Percentiles rank a stretch among this genome's conserved stretches.
Conservation (phyloP, 352 stramenopile species). For the Phytophthora pluvialis region DNA sequence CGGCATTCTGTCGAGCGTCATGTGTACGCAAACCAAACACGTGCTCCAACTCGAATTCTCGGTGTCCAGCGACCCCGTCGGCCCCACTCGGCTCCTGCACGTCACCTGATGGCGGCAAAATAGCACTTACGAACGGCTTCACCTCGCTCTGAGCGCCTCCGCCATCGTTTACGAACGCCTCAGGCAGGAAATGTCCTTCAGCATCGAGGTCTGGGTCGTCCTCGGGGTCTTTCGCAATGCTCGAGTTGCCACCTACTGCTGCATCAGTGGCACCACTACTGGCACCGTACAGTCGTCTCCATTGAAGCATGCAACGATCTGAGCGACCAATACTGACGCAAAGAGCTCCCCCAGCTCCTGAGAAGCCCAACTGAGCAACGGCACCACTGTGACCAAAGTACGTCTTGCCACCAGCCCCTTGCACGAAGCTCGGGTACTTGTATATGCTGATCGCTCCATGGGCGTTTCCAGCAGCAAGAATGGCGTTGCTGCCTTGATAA, state of each 20-base stretch:
- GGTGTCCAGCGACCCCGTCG: conserved; percentile 43
- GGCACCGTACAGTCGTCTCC: conserved; percentile 52
- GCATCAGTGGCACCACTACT: conserved; percentile 16
- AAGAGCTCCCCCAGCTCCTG: conserved; percentile 41
- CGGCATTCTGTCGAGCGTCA: conserved; percentile 65
- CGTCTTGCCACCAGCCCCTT: conserved; percentile 61
- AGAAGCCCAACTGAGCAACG: conserved; percentile 57
- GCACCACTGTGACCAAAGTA: conserved; percentile 64
- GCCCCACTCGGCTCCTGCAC: conserved; percentile 41
- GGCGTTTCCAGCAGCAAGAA: conserved; percentile 58
- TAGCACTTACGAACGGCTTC: conserved; percentile 71
- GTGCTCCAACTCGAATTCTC: conserved; percentile 67
- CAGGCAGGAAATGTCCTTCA: conserved; percentile 62
- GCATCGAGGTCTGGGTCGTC: conserved; percentile 57
- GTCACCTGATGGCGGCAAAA: conserved; percentile 57
- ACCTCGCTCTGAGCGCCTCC: conserved; percentile 44
- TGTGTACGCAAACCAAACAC: conserved; percentile 66
- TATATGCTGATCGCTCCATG: conserved; percentile 64
- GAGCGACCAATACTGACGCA: conserved; percentile 64
- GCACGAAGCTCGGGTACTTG: conserved; percentile 65
- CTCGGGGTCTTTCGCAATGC: conserved; percentile 57
- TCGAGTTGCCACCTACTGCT: conserved; percentile 18
- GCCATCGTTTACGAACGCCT: conserved; percentile 63
- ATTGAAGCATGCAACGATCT: conserved; percentile 78
- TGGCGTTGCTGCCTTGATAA: conserved; percentile 26